Evolutionary conservation across 306 rosid genomes (phyloP), one percentile per base, ranked within the genome.

Genomic region (Dryas drummondii): DNA sequence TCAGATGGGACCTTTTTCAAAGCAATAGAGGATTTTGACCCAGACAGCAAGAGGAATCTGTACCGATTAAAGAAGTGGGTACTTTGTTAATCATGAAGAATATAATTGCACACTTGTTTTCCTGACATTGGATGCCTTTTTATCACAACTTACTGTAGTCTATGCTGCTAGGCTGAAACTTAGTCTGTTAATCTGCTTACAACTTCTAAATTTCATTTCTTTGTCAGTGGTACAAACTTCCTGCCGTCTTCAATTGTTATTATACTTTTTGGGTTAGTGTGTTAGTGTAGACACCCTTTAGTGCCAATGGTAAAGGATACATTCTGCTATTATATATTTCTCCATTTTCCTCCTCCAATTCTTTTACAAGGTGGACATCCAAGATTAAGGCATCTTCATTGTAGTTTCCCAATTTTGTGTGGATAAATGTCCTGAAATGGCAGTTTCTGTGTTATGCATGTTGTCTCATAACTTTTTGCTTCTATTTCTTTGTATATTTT

Each of bases 1-100:
- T 72, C 97, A 37, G 99, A 94, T 81, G 99, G 99, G 42, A 78
- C 99, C 82, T 86, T 94, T 83, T 94, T 91, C 88, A 92, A 92
- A 86, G 93, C 97, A 78, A 91, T 90, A 70, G 96, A 92, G 88
- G 92, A 91, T 78, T 92, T 82, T 84, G 99, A 94, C 84, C 97
- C 96, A 6, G 99, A 94, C 79, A 90, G 87, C 85, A 86, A 86
- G 91, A 91, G 97, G 81, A 80, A 91, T 53, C 77, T 90, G 57
- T 74, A 90, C 78, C 99, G 84, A 75, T 89, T 94, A 82, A 59
- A 92, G 84, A 94, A 87, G 99, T 94, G 80, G 48, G 90, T 84
- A 47, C 59, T 71, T 48, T 16, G 55, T 71, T 54, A 9, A 56
- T 66, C 45, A 42, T 44, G 40, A 52, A 19, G 71, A 62, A 64